Evolutionary conservation across 108 stramenopile species (phyloP).

Genomic region (Fragilariopsis cylindrus): DNA sequence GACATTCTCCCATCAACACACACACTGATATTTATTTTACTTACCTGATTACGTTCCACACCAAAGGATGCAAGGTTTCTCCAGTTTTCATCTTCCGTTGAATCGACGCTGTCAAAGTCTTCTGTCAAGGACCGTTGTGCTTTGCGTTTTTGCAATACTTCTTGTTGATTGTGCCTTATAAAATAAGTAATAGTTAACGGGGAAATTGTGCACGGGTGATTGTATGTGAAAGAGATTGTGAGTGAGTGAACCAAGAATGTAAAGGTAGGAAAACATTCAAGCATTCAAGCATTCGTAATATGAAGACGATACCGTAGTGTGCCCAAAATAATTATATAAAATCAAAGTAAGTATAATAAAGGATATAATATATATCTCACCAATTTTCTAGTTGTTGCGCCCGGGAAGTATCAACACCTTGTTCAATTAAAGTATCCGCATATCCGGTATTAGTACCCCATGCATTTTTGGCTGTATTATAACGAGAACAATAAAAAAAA

Average conservation of each 20-base stretch:
- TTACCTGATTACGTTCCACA: conserved; percentile 72
- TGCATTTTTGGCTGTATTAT: conserved; percentile 50
- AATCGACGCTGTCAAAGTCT: conserved; percentile 46
- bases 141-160: conserved; percentile 58
- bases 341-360: too few relatives aligned
- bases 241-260: too few relatives aligned
- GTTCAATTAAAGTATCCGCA: conserved; percentile 59
- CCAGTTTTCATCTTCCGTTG: conserved; percentile 71
- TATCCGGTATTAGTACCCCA: conserved; percentile 82
- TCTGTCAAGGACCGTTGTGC: conserved; percentile 62
- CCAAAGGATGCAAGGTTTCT: conserved; percentile 77
- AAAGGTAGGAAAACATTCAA: too few relatives aligned
- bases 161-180: conserved; percentile 66
- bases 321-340: too few relatives aligned
- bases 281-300: too few relatives aligned
- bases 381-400: conserved; percentile 90
- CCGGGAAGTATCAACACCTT: conserved; percentile 65
- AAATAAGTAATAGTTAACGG: too few relatives aligned
- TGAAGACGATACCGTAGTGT: too few relatives aligned
- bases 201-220: too few relatives aligned
- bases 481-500: too few relatives aligned
- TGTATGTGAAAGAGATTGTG: too few relatives aligned
- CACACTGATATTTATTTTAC: neutral
- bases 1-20: too few relatives aligned
- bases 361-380: conserved; percentile 14